Evolutionary conservation across 371 early-diverging fungal genomes (phyloP).

Genomic region (Apophysomyces ossiformis): DNA sequence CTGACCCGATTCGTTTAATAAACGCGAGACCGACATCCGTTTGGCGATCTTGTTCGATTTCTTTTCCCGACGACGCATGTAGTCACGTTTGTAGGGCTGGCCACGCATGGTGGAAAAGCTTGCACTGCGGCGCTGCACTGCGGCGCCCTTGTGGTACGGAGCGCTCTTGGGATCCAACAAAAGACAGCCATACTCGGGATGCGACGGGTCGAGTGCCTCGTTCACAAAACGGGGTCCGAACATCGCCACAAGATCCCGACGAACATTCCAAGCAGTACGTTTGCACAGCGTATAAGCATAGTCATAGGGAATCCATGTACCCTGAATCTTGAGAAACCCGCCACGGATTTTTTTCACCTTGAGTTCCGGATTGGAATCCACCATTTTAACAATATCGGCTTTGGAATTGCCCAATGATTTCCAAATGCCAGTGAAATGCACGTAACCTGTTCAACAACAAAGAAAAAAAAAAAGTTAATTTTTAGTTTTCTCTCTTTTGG

Average conservation of each 20-base stretch:
- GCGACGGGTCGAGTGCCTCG: slow-evolving; percentile 57
- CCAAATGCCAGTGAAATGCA: slow-evolving; percentile 80
- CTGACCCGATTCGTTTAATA: slow-evolving; percentile 26
- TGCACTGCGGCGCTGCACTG: slow-evolving; percentile 16
- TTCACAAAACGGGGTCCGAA: slow-evolving; percentile 63
- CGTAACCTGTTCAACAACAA: slow-evolving; percentile 42
- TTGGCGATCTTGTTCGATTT: slow-evolving; percentile 17
- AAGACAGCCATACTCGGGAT: slow-evolving; percentile 54
- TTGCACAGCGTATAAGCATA: slow-evolving; percentile 60
- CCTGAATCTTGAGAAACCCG: slow-evolving; percentile 73
- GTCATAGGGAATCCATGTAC: slow-evolving; percentile 75
- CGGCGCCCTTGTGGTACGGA: slow-evolving; percentile 14
- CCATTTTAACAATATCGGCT: slow-evolving; percentile 70
- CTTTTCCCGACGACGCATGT: slow-evolving; percentile 12
- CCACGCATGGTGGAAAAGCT: slow-evolving; percentile 19
- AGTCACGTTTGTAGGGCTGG: slow-evolving; percentile 19
- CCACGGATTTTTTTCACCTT: slow-evolving; percentile 70
- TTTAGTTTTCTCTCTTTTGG: not conserved
- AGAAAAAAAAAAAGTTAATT: too few species aligned
- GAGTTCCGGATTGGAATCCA: slow-evolving; percentile 67
- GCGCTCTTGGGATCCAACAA: slow-evolving; percentile 40
- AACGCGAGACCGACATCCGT: slow-evolving; percentile 38
- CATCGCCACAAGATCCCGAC: slow-evolving; percentile 63
- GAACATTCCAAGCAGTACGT: slow-evolving; percentile 60
- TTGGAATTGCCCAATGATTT: slow-evolving; percentile 73